These are phyloP conservation scores for Taxawa tesnikishii DNA, from an alignment of 2,329 filamentous ascomycete species.

Conservation along the genomic window DNA sequence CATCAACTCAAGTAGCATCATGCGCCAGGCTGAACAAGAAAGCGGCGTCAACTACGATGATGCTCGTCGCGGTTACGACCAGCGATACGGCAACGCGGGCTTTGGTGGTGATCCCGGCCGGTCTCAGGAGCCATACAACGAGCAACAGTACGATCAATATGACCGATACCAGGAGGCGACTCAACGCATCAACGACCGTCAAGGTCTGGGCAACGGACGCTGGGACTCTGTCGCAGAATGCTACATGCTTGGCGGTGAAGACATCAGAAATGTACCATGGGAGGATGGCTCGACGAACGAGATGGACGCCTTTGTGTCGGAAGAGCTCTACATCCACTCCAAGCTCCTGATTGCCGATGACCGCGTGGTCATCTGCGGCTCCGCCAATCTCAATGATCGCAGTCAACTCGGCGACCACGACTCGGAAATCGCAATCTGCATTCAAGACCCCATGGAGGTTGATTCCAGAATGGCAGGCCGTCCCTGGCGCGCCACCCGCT, in stretches of 20 bases:
- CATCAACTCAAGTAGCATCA: conserved; percentile 56
- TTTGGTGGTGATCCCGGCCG: conserved; percentile 21
- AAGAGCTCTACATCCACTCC: conserved; percentile 52
- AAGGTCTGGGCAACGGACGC: conserved; percentile 36
- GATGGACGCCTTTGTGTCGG: conserved; percentile 50
- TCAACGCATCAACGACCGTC: conserved; percentile 35
- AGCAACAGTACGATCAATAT: conserved; percentile 29
- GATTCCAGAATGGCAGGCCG: conserved; percentile 62
- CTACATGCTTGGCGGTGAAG: conserved; percentile 69
- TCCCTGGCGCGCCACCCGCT: conserved; percentile 58
- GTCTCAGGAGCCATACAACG: conserved; percentile 20
- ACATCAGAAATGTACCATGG: conserved; percentile 54
- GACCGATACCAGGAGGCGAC: conserved; percentile 63
- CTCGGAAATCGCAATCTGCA: conserved; percentile 79
- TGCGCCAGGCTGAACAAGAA: conserved; percentile 47
- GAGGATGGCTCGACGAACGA: conserved; percentile 41
- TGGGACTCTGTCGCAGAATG: conserved; percentile 69
- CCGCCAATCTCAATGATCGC: conserved; percentile 55
- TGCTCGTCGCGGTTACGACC: conserved; percentile 52
- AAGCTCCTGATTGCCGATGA: conserved; percentile 77
- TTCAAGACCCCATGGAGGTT: conserved; percentile 63
- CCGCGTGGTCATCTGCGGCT: conserved; percentile 68
- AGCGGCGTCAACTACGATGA: conserved; percentile 57
- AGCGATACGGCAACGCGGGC: conserved; percentile 31
- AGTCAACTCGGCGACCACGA: conserved; percentile 77